Base-by-base conservation (phyloP, 2,329 filamentous ascomycete species). In the Pyrenophora graminea region DNA sequence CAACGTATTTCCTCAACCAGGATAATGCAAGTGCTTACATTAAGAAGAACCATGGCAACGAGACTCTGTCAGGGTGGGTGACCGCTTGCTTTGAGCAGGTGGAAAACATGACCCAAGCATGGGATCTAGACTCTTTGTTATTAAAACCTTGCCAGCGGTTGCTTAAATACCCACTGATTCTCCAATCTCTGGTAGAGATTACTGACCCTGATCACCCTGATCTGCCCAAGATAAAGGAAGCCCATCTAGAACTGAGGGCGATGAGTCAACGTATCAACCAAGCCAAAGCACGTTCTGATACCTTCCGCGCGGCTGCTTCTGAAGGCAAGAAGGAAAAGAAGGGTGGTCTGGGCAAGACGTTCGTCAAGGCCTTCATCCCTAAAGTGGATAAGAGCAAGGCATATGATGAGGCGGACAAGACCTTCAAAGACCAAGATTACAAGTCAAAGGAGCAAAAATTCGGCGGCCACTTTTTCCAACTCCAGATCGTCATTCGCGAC, bases 71-170 rank as follows among this genome's bases (percentile, higher is more conserved):
- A 38, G 82, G 96, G 43, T 99, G 94, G 94, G 80, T 97, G 41
- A 88, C 88, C 51, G 93, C 97, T 73, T 99, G 94, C 74, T 91
- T 94, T 66, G 86, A 91, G 62, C 92, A 93, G 66, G 92, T 93
- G 10, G 89, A 91, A 62, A 94, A 97, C 69, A 82, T 99, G 57
- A 99, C 94, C 0, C 85, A 87, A 21, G 93, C 94, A 0, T 99
- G 94, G 94, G 90, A 96, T 72, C 75, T 99, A 54, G 92, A 97
- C 72, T 96, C 94, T 0, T 80, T 99, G n/a, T 82, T 99, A 17
- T 93, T 99, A 68, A 99, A 99, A 74, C 94, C 94, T 1, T 92
- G 96, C 72, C 94, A 99, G 74, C 85, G 94, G 40, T 87, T 97
- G 56, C 87, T 93, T 30, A 97, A 97, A 67, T 99, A 97, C 68